phyloP scores from a whole-genome alignment of 345 rosid species.

The Syzygium aromaticum region DNA sequence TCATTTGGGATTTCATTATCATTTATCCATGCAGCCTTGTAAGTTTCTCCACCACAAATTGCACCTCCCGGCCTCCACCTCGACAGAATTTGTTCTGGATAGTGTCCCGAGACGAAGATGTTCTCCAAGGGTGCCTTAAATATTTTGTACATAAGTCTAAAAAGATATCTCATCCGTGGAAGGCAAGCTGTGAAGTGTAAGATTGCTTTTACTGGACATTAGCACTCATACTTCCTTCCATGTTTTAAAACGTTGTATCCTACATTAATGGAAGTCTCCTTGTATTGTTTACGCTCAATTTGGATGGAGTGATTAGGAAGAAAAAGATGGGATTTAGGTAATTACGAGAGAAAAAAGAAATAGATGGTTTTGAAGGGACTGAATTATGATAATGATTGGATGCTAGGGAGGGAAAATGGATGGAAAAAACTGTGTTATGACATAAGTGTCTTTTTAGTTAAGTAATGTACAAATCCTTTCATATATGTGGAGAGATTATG shows the following conservation, averaged over 20 bases:
- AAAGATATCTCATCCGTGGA: not conserved
- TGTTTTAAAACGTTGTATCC: not conserved
- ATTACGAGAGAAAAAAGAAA: not conserved
- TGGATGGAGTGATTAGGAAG: not conserved
- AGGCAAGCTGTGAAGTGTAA: not conserved
- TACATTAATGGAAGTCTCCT: not conserved
- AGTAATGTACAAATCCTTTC: no score
- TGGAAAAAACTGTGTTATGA: not conserved
- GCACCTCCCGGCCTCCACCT: not conserved
- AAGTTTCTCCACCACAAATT: not conserved
- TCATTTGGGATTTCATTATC: not conserved
- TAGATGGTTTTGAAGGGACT: not conserved
- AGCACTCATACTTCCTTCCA: not conserved
- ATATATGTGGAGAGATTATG: no score
- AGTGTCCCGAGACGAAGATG: not conserved
- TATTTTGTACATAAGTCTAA: not conserved
- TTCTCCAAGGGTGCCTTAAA: not conserved
- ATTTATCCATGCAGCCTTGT: not conserved
- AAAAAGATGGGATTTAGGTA: not conserved
- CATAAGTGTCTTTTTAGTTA: not conserved
- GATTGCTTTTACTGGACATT: not conserved
- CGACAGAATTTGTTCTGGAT: not conserved
- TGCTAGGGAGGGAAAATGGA: no score
- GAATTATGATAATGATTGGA: not conserved
- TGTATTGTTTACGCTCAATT: not conserved